Evolutionary conservation across 2,329 filamentous ascomycete species (phyloP), one percentile per base, ranked within the genome.

Genomic region (Colletotrichum australisinense): DNA sequence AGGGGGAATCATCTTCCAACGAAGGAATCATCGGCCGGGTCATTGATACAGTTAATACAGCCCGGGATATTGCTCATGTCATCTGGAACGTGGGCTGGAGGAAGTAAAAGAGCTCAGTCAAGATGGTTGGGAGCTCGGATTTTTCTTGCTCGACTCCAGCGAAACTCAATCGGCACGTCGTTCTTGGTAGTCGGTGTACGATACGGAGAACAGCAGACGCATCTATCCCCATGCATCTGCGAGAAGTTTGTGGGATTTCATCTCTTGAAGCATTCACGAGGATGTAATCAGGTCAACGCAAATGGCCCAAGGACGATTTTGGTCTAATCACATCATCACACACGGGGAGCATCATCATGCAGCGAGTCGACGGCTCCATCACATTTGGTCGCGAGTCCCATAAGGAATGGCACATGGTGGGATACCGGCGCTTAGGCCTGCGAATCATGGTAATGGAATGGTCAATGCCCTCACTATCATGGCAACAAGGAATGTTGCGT

Each of bases 41-140:
- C 63, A 91, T 95, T 80, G 94, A 97, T 83, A 96, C 94, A 78
- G 90, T 93, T 82, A 93, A 93, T 83, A 93, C 91, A 63, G 91
- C 91, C 76, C 89, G 91, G 78, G 91, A 93, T 78, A 93, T 93
- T 77, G 90, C 90, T 72, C 89, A 93, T 81, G 91, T 93, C 76
- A 91, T 93, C 76, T 93, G 91, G 91, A 93, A 93, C 80, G 91
- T 92, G 74, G 90, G 90, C 59, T 91, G 90, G 90, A 88, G 88
- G 80, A 88, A 86, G 77, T 90, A 79, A 85, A 85, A 52, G 46
- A 46, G 56, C 35, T 38, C 12, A 9, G 52, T 32, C 19, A 14
- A 38, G 32, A 53, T 22, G 53, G 67, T 32, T 35, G 38, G 62
- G 56, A 22, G 56, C 46, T 32, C 32, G 38, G 26, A 67, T 63